Base-by-base conservation (phyloP, 139 green algal species). In the Chlamydomonas eustigma region DNA sequence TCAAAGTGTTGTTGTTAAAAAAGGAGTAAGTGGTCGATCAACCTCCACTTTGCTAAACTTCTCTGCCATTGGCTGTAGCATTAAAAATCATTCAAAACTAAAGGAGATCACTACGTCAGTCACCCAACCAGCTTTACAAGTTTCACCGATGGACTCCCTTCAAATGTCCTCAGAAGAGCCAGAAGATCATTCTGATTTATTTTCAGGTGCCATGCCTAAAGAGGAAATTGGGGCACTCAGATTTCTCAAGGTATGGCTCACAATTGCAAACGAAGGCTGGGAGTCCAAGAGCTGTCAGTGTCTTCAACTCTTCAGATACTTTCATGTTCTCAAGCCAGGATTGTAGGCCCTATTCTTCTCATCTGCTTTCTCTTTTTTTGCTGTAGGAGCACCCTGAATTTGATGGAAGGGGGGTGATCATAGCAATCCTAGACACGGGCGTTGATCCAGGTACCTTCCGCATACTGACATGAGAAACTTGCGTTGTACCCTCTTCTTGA, bases 341-440 rank as follows among this genome's bases (percentile, higher is more conserved):
- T 12, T 67, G 38, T 38, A 32, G 25, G 2, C 25, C 39, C 33
- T 69, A 30, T 31, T 31, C 58, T 32, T 18, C 58, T n/a, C 35
- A 30, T 30, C 58, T 33, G 58, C 58, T 31, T 72, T 33, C 65
- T 34, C 28, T 24, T 44, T 3, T 6, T 34, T 44, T 39, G 33
- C 31, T 31, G 39, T 50, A 94, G 84, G 69, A 86, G 8, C 68
- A 95, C 68, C 91, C 91, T 0, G 34, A 87, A 0, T 93, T 85
- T 76, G 93, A 98, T 82, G 94, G 94, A 0, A 79, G 91, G 0
- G 92, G 91, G 8, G 80, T 90, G 2, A 78, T 95, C 24, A 85
- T 97, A 2, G 90, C 89, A 3, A 96, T 98, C 32, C 90, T 98
- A 39, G 94, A 98, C 78, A 96, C 93, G 0, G 93, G 92, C 0